Percentiles rank a stretch among this genome's conserved stretches.
Conservation (phyloP, 2,329 filamentous ascomycete genomes). For the Mycogone perniciosa region DNA sequence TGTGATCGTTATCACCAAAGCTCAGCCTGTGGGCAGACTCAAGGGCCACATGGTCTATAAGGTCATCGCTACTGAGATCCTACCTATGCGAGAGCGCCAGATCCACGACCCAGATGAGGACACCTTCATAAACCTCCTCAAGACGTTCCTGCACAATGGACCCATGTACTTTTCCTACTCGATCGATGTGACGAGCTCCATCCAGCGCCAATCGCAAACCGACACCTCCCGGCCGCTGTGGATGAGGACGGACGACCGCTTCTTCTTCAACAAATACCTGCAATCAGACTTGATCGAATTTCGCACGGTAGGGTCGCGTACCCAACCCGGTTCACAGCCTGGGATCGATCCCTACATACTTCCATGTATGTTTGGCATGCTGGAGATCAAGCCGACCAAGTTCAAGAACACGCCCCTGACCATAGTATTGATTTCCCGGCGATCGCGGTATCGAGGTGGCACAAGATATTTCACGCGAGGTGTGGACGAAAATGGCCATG, state of each 20-base stretch:
- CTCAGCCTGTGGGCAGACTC: conserved; percentile 80
- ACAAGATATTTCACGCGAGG: conserved; percentile 94
- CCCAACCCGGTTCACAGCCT: conserved; percentile 63
- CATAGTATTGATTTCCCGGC: conserved; percentile 78
- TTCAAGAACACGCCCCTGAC: conserved; percentile 82
- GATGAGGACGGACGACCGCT: conserved; percentile 90
- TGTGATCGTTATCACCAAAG: conserved; percentile 92
- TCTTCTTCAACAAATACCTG: conserved; percentile 97
- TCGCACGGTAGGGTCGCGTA: conserved; percentile 56
- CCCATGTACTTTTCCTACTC: conserved; percentile 99
- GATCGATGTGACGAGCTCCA: conserved; percentile 91
- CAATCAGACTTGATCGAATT: conserved; percentile 90
- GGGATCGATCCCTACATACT: conserved; percentile 87
- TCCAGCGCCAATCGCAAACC: conserved; percentile 82
- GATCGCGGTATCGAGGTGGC: conserved; percentile 81
- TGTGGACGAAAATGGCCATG: conserved; percentile 86
- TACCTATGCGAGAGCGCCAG: conserved; percentile 86
- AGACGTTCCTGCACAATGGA: conserved; percentile 71
- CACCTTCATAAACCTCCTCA: conserved; percentile 76
- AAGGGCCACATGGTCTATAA: conserved; percentile 97
- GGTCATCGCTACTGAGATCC: conserved; percentile 81
- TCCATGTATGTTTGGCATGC: conserved; percentile 92
- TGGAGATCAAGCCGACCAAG: conserved; percentile 80
- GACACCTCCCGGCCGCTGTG: conserved; percentile 71
- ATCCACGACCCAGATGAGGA: conserved; percentile 93